These are phyloP conservation scores for Lolium multiflorum DNA, from an alignment of 176 grass and related monocot genomes.

Conservation along the genomic window DNA sequence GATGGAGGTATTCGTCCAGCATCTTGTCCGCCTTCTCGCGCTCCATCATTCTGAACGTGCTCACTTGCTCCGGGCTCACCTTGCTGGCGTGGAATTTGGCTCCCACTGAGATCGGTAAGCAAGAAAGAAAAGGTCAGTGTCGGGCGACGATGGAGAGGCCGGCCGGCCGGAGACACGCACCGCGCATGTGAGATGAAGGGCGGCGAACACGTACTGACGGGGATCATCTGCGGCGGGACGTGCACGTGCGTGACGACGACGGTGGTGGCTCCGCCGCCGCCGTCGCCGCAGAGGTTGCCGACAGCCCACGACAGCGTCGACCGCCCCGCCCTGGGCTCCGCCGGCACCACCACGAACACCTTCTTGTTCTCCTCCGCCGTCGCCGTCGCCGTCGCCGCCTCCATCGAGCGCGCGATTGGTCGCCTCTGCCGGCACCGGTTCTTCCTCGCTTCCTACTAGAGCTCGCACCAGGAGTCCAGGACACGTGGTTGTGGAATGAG, in stretches of 20 bases:
- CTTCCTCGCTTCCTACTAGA: not conserved
- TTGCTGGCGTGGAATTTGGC: slow-evolving; percentile 59
- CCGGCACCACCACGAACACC: slow-evolving; percentile 63
- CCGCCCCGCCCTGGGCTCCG: slow-evolving; percentile 57
- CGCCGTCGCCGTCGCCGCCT: not conserved
- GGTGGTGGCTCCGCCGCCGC: slow-evolving; percentile 41
- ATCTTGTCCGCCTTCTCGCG: slow-evolving; percentile 55
- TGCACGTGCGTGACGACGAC: slow-evolving; percentile 80
- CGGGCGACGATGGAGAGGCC: not conserved
- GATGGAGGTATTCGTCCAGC: slow-evolving; percentile 53
- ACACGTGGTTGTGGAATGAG: not conserved
- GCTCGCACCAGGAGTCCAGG: slow-evolving; percentile 20
- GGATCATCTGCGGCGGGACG: slow-evolving; percentile 70
- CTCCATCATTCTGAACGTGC: slow-evolving; percentile 56
- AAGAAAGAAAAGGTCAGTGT: not conserved
- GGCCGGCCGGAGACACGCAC: not conserved
- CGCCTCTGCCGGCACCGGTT: not conserved
- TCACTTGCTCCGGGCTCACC: slow-evolving; percentile 47
- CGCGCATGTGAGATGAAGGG: not conserved
- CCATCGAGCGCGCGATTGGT: not conserved
- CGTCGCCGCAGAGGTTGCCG: slow-evolving; percentile 10
- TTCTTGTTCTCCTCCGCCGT: slow-evolving; percentile 31
- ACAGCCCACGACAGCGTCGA: slow-evolving; percentile 66
- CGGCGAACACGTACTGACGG: slow-evolving; percentile 64
- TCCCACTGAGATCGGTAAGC: slow-evolving; percentile 46